Percentiles rank a stretch among this genome's conserved stretches.
These are phyloP conservation scores for Phytophthora parvispora DNA, from an alignment of 352 stramenopile species.

Conservation along the genomic window DNA sequence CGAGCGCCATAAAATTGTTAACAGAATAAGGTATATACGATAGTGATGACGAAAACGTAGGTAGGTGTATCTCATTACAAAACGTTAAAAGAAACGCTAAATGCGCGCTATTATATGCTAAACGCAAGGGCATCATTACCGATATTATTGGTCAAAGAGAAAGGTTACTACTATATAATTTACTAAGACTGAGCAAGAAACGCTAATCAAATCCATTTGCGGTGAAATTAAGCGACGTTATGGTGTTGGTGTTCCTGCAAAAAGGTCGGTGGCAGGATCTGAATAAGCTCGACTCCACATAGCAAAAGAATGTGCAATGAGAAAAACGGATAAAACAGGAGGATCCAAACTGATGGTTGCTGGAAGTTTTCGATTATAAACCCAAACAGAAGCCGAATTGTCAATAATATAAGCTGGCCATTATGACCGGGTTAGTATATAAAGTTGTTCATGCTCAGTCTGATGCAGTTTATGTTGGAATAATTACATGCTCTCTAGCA, in stretches of 20 bases:
- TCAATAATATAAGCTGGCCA: too few species aligned
- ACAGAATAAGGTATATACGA: neutral
- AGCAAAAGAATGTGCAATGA: too few species aligned
- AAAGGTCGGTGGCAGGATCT: too few species aligned
- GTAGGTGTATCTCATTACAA: neutral
- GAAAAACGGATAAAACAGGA: too few species aligned
- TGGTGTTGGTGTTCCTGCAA: neutral
- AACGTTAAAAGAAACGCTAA: neutral
- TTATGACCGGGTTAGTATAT: too few species aligned
- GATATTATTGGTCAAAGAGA: neutral
- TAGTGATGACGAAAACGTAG: neutral
- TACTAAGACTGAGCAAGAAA: neutral
- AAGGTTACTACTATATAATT: neutral
- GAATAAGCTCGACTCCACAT: too few species aligned
- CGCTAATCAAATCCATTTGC: neutral
- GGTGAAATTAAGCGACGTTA: neutral
- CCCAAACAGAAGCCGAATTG: too few species aligned
- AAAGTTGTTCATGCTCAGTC: too few species aligned
- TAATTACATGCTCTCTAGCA: too few species aligned
- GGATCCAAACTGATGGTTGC: too few species aligned
- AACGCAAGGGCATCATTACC: neutral
- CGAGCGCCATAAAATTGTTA: neutral
- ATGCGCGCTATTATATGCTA: neutral
- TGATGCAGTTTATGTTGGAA: too few species aligned
- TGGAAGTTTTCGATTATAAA: too few species aligned